A percentile compares a stretch with the other conserved stretches of the same genome.
Conservation (phyloP, 2,329 filamentous ascomycete species). For the Diaporthe ampelina region DNA sequence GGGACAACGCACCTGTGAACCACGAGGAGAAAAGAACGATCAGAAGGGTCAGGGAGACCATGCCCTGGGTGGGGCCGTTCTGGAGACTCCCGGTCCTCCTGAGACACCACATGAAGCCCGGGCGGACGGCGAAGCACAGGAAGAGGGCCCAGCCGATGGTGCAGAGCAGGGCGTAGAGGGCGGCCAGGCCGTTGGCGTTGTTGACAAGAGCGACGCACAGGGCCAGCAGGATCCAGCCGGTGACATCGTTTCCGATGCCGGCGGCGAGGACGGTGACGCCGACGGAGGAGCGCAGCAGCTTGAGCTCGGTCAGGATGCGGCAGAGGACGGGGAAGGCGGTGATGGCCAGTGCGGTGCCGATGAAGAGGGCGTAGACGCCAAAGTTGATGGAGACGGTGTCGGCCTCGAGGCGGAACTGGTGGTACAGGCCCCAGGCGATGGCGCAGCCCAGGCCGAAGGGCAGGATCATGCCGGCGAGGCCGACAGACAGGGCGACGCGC, state of each 20-base stretch:
- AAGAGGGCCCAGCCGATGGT: slow-evolving; percentile 83
- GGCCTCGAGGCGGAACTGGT: slow-evolving; percentile 72
- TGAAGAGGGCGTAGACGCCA: slow-evolving; percentile 76
- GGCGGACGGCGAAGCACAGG: slow-evolving; percentile 79
- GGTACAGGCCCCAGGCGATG: slow-evolving; percentile 84
- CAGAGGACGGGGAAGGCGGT: slow-evolving; percentile 93
- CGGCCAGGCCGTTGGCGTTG: slow-evolving; percentile 83
- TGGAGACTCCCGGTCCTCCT: slow-evolving; percentile 82
- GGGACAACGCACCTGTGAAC: slow-evolving; percentile 71
- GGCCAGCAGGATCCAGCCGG: slow-evolving; percentile 91
- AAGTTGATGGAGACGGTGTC: slow-evolving; percentile 60
- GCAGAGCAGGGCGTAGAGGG: slow-evolving; percentile 86
- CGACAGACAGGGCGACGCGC: slow-evolving; percentile 83
- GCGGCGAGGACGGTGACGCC: slow-evolving; percentile 91
- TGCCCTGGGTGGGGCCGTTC: slow-evolving; percentile 88
- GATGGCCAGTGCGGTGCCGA: slow-evolving; percentile 94
- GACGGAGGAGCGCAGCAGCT: slow-evolving; percentile 85
- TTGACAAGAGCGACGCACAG: slow-evolving; percentile 96
- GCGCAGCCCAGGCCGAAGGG: slow-evolving; percentile 87
- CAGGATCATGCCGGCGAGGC: slow-evolving; percentile 82
- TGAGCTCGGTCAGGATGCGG: slow-evolving; percentile 91
- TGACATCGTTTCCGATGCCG: slow-evolving; percentile 92
- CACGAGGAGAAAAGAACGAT: slow-evolving; percentile 84
- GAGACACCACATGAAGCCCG: slow-evolving; percentile 81
- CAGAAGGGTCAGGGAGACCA: slow-evolving; percentile 86